Evolutionary conservation across 1,284 basidiomycete genomes (phyloP).

Genomic region (Moesziomyces parantarcticus): DNA sequence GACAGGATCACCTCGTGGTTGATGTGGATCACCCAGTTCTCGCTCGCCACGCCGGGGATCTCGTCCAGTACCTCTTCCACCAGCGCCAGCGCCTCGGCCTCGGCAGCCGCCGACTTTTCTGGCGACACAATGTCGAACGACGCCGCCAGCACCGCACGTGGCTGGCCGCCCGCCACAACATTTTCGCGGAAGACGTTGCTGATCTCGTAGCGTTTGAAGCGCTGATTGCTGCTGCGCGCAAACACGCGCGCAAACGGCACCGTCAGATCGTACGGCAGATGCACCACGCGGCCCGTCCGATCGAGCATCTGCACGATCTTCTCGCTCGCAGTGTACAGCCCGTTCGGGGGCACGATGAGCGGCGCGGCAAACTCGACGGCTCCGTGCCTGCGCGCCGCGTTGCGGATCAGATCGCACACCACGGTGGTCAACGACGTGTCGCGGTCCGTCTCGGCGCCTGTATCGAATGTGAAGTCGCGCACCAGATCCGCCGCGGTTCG

Average conservation of each 20-base stretch:
- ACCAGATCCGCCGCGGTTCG: conserved; percentile 74
- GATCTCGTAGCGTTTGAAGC: conserved; percentile 92
- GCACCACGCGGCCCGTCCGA: conserved; percentile 70
- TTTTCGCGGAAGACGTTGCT: conserved; percentile 67
- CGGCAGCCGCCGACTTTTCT: conserved; percentile 62
- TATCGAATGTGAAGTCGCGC: conserved; percentile 83
- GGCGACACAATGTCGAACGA: conserved; percentile 68
- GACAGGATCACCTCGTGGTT: conserved; percentile 60
- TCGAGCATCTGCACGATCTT: conserved; percentile 85
- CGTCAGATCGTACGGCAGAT: conserved; percentile 69
- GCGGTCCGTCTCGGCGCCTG: conserved; percentile 76
- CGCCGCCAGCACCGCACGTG: conserved; percentile 64
- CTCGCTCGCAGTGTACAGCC: conserved; percentile 80
- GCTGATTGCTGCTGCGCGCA: conserved; percentile 77
- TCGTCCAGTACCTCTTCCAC: conserved; percentile 64
- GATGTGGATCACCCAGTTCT: conserved; percentile 64
- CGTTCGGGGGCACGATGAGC: conserved; percentile 78
- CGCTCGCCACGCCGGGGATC: conserved; percentile 59
- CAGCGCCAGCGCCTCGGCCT: conserved; percentile 64
- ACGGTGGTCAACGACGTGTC: conserved; percentile 80
- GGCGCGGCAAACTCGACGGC: conserved; percentile 87
- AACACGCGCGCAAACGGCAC: conserved; percentile 86
- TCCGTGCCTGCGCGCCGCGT: conserved; percentile 86
- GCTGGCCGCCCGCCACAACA: conserved; percentile 67
- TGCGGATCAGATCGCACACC: conserved; percentile 79